phyloP scores from a whole-genome alignment of 2,329 filamentous ascomycete species.

The Cladobotryum mycophilum region DNA sequence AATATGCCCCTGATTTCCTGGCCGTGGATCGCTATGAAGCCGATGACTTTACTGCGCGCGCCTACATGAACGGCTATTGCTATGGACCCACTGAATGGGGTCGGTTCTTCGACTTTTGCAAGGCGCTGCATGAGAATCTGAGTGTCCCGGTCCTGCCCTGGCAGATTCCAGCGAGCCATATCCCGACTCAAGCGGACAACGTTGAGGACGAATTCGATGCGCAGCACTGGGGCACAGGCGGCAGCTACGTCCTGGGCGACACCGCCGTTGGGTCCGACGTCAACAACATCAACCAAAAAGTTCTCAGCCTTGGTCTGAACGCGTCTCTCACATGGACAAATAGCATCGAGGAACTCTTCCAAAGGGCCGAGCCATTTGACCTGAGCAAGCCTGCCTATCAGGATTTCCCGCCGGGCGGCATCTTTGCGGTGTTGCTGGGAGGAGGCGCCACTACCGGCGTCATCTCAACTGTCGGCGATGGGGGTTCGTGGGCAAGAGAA shows the following conservation, averaged over 20 bases:
- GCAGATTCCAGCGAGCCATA: slow-evolving; percentile 8
- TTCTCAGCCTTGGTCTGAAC: neutral
- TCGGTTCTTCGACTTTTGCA: slow-evolving; percentile 8
- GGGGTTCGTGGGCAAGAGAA: neutral
- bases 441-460: slow-evolving; percentile 5
- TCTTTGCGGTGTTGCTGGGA: slow-evolving; percentile 4
- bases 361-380: slow-evolving; percentile 1
- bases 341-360: neutral
- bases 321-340: neutral
- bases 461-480: neutral
- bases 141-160: slow-evolving; percentile 4
- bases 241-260: slow-evolving; percentile 2
- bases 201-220: neutral
- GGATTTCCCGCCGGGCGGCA: neutral
- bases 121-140: neutral
- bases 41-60: slow-evolving; percentile 5
- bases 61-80: slow-evolving; percentile 5
- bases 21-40: slow-evolving; percentile 8
- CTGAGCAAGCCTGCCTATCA: neutral
- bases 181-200: neutral
- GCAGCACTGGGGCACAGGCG: slow-evolving; percentile 4
- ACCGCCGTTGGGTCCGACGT: neutral
- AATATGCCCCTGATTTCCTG: slow-evolving; percentile 3
- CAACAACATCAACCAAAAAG: neutral
- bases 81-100: slow-evolving; percentile 7